A percentile compares a stretch with the other conserved stretches of the same genome.
These are phyloP conservation scores for Rhizophagus sp. DNA, from an alignment of 192 early-diverging fungal species.

Conservation along the genomic window DNA sequence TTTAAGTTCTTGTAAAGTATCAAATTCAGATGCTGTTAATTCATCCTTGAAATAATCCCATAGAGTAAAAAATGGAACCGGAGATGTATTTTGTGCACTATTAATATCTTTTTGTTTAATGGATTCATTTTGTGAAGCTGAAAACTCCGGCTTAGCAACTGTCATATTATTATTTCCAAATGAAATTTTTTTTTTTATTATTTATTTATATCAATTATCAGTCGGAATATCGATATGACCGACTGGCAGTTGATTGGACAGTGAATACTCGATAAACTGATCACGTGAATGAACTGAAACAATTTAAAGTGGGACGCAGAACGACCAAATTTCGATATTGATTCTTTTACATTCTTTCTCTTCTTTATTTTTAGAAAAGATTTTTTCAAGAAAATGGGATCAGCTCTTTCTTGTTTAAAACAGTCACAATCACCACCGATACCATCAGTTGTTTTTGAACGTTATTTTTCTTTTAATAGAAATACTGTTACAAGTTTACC, in stretches of 20 bases:
- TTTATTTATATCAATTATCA: no score
- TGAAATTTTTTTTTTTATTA: no score
- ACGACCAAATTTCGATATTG: not conserved
- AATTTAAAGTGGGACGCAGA: not conserved
- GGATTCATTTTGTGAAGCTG: not conserved
- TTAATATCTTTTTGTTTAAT: not conserved
- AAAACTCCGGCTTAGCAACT: not conserved
- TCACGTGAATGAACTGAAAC: not conserved
- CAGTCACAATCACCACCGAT: not conserved
- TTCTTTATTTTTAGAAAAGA: conserved; percentile 39
- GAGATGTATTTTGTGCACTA: not conserved
- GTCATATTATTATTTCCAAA: not conserved
- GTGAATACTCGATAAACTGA: not conserved
- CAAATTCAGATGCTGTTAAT: conserved; percentile 64
- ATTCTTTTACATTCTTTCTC: not conserved
- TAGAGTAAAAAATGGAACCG: conserved; percentile 36
- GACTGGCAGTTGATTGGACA: no score
- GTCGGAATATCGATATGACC: no score
- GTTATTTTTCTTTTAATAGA: not conserved
- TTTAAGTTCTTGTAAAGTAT: conserved; percentile 79
- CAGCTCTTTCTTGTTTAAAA: not conserved
- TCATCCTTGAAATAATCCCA: conserved; percentile 67
- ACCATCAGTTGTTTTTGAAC: not conserved
- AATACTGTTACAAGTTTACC: not conserved
- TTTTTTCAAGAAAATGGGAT: not conserved